Conservation (phyloP, 2,329 filamentous ascomycete species). For the Hysterium pulicare region DNA sequence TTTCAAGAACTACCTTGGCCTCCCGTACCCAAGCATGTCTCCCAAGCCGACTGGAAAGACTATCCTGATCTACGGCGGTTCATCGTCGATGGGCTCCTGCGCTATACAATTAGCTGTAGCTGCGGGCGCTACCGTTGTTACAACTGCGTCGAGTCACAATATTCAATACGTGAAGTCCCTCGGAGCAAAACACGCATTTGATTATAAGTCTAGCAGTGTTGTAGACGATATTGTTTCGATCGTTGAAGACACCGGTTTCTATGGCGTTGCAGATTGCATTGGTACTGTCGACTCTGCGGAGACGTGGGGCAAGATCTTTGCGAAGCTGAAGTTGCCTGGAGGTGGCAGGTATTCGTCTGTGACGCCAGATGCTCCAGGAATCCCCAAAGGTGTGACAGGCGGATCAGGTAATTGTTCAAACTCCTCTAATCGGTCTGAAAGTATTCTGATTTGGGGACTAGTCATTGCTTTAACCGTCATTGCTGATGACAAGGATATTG, state of each 20-base stretch:
- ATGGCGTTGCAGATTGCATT: conserved; percentile 33
- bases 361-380: background rate
- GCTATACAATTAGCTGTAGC: conserved; percentile 36
- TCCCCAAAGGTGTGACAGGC: background rate
- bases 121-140: conserved; percentile 31
- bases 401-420: background rate
- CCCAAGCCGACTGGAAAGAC: conserved; percentile 25
- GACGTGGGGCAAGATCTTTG: background rate
- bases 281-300: background rate
- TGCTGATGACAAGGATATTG: conserved; percentile 5
- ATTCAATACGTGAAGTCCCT: conserved; percentile 26
- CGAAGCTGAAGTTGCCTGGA: background rate
- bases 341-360: background rate
- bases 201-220: conserved; percentile 28
- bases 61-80: conserved; percentile 37
- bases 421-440: too few species aligned
- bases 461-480: background rate
- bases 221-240: conserved; percentile 33
- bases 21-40: conserved; percentile 13
- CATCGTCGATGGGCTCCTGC: conserved; percentile 31
- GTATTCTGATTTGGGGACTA: too few species aligned
- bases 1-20: conserved; percentile 3
- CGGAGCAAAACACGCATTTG: conserved; percentile 28
- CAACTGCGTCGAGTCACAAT: conserved; percentile 31
- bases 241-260: conserved; percentile 31